Conservation (phyloP, 192 early-diverging fungal genomes). For the Coemansia sp. region DNA sequence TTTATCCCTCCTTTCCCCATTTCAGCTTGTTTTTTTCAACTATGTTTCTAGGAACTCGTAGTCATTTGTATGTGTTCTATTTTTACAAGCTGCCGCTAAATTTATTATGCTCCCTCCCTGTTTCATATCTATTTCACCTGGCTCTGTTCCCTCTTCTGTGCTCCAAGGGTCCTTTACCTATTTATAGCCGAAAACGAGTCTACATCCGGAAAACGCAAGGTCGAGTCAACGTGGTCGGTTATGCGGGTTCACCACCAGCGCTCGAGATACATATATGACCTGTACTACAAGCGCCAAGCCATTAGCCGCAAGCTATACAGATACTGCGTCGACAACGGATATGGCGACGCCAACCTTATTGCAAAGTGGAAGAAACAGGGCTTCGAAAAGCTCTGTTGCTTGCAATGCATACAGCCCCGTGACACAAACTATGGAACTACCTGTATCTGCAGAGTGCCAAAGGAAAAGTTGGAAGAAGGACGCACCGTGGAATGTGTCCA, state of each 20-base stretch:
- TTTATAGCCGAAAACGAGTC: conserved; percentile 93
- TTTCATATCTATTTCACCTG: conserved; percentile 4
- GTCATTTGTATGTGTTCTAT: not conserved
- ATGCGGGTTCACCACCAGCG: conserved; percentile 97
- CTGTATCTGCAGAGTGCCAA: conserved; percentile 96
- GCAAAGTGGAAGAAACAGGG: conserved; percentile 99
- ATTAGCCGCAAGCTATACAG: conserved; percentile 92
- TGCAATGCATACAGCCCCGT: conserved; percentile 93
- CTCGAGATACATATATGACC: conserved; percentile 93
- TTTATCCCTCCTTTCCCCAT: too few species aligned
- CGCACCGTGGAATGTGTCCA: conserved; percentile 89
- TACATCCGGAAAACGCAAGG: conserved; percentile 88
- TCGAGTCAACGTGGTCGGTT: conserved; percentile 90
- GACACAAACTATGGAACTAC: conserved; percentile 98
- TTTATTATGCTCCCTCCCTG: too few species aligned
- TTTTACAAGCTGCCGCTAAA: not conserved
- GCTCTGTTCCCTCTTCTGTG: too few species aligned
- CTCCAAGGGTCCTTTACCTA: too few species aligned
- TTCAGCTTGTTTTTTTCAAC: too few species aligned
- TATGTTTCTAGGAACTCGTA: too few species aligned
- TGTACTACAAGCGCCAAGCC: conserved; percentile 92
- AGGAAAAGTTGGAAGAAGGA: conserved; percentile 83
- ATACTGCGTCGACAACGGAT: conserved; percentile 86
- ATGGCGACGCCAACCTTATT: conserved; percentile 90
- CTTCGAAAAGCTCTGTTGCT: conserved; percentile 96